Evolutionary conservation across 768 basidiomycete genomes (phyloP).

Genomic region (Suillus subaureus): DNA sequence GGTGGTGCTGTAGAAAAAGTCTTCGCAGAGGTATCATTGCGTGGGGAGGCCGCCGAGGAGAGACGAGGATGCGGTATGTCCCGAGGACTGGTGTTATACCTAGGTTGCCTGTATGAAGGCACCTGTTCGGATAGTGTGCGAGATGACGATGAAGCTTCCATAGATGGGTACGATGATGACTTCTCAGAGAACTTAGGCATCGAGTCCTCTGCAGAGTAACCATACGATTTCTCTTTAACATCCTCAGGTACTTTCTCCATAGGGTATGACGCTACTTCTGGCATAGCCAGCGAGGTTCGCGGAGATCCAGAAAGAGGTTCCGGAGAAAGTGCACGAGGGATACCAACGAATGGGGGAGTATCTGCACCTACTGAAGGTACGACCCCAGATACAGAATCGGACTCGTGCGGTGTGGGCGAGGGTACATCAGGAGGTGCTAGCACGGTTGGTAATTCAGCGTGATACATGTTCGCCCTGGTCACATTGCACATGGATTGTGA

Average conservation of each 20-base stretch:
- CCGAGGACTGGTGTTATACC: background rate
- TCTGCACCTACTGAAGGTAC: background rate
- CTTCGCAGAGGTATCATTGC: background rate
- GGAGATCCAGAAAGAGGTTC: background rate
- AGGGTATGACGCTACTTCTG: background rate
- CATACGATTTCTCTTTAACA: background rate
- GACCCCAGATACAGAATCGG: background rate
- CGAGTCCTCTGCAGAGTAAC: background rate
- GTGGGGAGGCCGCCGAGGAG: background rate
- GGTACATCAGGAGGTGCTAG: background rate
- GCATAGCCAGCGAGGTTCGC: background rate
- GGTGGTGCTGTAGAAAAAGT: background rate
- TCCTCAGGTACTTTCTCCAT: background rate
- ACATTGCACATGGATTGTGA: background rate
- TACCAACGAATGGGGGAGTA: too few species aligned
- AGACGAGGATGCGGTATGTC: background rate
- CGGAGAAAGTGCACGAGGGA: background rate
- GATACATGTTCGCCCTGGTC: background rate
- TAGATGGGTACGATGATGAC: background rate
- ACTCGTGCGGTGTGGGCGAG: background rate
- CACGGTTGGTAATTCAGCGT: background rate
- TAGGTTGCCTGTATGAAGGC: background rate
- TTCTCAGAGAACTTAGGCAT: background rate
- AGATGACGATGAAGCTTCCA: background rate
- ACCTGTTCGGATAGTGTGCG: background rate